A percentile compares a stretch with the other conserved stretches of the same genome.
phyloP scores from a whole-genome alignment of 2,329 filamentous ascomycete genomes.

The Diaporthe australafricana region DNA sequence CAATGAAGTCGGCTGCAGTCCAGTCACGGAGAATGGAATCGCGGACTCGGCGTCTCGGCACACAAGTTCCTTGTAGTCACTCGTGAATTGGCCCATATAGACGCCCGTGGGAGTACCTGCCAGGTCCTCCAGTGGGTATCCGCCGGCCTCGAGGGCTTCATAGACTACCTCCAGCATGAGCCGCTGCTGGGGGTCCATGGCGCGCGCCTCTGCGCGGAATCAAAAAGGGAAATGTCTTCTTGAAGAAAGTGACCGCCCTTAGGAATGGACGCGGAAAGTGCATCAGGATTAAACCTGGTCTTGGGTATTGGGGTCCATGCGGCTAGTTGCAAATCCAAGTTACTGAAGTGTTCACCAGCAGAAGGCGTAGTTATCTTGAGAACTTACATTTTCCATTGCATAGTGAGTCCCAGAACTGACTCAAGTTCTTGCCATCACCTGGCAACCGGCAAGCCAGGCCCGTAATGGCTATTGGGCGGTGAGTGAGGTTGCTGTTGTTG shows the following conservation, averaged over 20 bases:
- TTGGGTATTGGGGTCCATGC: not conserved
- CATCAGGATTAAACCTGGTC: not conserved
- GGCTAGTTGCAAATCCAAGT: not conserved
- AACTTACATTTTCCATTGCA: not conserved
- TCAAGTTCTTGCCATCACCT: not conserved
- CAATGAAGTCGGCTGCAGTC: conserved; percentile 38
- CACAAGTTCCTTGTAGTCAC: conserved; percentile 42
- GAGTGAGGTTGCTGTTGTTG: not conserved
- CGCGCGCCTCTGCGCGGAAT: conserved; percentile 68
- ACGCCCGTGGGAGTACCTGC: conserved; percentile 41
- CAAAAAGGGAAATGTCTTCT: not conserved
- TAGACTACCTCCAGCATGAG: conserved; percentile 72
- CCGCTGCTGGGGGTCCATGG: conserved; percentile 75
- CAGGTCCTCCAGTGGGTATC: conserved; percentile 40
- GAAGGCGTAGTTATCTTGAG: not conserved
- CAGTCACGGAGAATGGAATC: conserved; percentile 41
- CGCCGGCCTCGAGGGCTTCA: conserved; percentile 69
- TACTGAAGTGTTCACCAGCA: not conserved
- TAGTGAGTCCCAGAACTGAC: not conserved
- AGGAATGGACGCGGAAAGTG: not conserved
- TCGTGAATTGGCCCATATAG: conserved; percentile 42
- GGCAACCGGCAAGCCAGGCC: not conserved
- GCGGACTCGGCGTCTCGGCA: conserved; percentile 27
- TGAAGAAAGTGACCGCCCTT: conserved; percentile 5
- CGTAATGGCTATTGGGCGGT: not conserved